A percentile compares a stretch with the other conserved stretches of the same genome.
Evolutionary conservation across 768 basidiomycete genomes (phyloP).

Genomic region (Termitomyces sp.): DNA sequence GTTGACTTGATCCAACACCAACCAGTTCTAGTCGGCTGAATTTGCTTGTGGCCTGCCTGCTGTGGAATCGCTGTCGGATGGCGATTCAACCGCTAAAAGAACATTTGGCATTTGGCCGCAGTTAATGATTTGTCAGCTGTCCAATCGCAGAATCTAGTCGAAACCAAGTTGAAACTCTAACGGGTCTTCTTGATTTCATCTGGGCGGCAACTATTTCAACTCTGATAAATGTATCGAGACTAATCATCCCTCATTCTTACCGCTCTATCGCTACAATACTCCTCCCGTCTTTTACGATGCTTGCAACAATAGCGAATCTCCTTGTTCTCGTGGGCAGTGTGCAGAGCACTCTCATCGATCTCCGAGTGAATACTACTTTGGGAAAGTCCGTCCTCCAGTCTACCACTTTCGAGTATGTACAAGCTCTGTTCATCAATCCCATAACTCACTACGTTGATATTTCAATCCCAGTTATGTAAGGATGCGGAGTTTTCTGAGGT

Average conservation of each 20-base stretch:
- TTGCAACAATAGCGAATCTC: neutral
- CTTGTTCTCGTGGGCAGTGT: slow-evolving; percentile 9
- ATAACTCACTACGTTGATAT: neutral
- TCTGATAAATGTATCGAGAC: neutral
- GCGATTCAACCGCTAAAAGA: too few species aligned
- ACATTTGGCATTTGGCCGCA: too few species aligned
- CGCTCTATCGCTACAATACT: neutral
- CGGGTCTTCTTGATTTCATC: too few species aligned
- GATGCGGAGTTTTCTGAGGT: neutral
- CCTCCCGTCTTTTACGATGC: neutral
- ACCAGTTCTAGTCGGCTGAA: too few species aligned
- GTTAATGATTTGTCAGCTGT: too few species aligned
- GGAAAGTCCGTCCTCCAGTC: slow-evolving; percentile 14
- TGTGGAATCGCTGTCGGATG: too few species aligned
- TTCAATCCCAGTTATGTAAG: slow-evolving; percentile 12
- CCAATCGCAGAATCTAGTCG: too few species aligned
- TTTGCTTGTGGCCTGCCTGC: too few species aligned
- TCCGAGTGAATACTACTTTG: slow-evolving; percentile 7
- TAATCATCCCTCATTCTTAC: neutral
- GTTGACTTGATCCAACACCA: too few species aligned
- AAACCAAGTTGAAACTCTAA: too few species aligned
- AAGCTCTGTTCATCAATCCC: neutral
- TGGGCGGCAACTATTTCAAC: too few species aligned
- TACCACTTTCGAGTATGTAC: slow-evolving; percentile 18
- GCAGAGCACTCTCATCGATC: slow-evolving; percentile 16